A percentile compares a stretch with the other conserved stretches of the same genome.
Conservation (phyloP, 345 rosid genomes). For the Turritis glabra region DNA sequence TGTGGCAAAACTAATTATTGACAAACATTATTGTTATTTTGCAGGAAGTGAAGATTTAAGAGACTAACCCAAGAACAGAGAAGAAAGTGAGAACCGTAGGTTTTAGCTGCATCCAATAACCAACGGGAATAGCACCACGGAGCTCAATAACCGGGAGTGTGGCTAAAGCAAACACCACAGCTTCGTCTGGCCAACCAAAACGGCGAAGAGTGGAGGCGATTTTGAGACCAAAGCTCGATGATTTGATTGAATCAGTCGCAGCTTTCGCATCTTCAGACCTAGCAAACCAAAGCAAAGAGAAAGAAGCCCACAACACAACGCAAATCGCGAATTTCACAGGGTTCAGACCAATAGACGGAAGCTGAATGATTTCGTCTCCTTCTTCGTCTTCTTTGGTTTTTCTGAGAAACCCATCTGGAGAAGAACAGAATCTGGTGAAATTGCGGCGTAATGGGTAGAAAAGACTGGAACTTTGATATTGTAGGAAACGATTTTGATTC, state of each 20-base stretch:
- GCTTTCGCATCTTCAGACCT: slow-evolving; percentile 82
- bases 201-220: slow-evolving; percentile 64
- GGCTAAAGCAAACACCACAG: slow-evolving; percentile 86
- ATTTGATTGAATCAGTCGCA: slow-evolving; percentile 73
- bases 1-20: background rate
- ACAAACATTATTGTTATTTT: background rate
- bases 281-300: slow-evolving; percentile 79
- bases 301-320: slow-evolving; percentile 73
- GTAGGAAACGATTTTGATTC: slow-evolving; percentile 28
- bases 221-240: slow-evolving; percentile 76
- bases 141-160: slow-evolving; percentile 92
- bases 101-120: slow-evolving; percentile 93
- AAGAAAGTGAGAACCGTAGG: slow-evolving; percentile 56
- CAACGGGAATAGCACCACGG: slow-evolving; percentile 95
- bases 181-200: slow-evolving; percentile 81
- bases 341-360: slow-evolving; percentile 42
- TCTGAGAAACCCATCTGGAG: slow-evolving; percentile 41
- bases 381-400: slow-evolving; percentile 38
- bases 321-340: slow-evolving; percentile 54
- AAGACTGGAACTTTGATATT: slow-evolving; percentile 18
- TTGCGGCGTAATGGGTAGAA: slow-evolving; percentile 19
- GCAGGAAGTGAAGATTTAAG: background rate
- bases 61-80: slow-evolving; percentile 77
- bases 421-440: slow-evolving; percentile 24
- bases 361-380: slow-evolving; percentile 32